Evolutionary conservation across 768 basidiomycete species (phyloP).

Genomic region (Phlebiopsis gigantea): DNA sequence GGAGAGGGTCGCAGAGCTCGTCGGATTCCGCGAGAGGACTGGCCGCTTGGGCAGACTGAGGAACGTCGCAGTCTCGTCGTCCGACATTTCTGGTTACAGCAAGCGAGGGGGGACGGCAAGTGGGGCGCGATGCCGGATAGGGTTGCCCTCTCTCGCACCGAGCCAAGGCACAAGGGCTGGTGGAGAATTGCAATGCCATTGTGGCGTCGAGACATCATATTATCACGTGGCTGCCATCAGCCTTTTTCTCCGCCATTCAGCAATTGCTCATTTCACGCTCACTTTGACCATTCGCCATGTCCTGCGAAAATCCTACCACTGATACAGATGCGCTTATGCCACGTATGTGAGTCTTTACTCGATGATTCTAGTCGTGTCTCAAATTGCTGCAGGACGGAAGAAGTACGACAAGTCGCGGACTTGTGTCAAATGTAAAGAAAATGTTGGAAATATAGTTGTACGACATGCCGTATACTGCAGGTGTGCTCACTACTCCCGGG

Average conservation of each 20-base stretch:
- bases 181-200: neutral
- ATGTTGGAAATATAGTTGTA: conserved; percentile 62
- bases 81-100: neutral
- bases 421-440: conserved; percentile 73
- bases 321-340: conserved; percentile 63
- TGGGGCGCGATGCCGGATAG: neutral
- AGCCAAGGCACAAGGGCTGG: neutral
- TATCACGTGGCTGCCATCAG: neutral
- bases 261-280: neutral
- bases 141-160: neutral
- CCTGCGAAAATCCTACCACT: conserved; percentile 58
- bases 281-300: conserved; percentile 11
- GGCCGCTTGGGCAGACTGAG: conserved; percentile 6
- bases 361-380: neutral
- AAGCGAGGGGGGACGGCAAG: neutral
- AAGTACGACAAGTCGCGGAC: conserved; percentile 62
- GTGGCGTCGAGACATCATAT: neutral
- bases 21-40: conserved; percentile 8
- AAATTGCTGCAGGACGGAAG: conserved; percentile 41
- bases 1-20: conserved; percentile 3
- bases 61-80: neutral
- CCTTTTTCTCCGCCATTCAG: neutral
- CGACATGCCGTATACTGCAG: conserved; percentile 84
- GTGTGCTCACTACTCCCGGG: conserved; percentile 32
- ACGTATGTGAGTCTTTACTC: conserved; percentile 38